phyloP scores from a whole-genome alignment of 192 early-diverging fungal genomes.

The Podila epigama region DNA sequence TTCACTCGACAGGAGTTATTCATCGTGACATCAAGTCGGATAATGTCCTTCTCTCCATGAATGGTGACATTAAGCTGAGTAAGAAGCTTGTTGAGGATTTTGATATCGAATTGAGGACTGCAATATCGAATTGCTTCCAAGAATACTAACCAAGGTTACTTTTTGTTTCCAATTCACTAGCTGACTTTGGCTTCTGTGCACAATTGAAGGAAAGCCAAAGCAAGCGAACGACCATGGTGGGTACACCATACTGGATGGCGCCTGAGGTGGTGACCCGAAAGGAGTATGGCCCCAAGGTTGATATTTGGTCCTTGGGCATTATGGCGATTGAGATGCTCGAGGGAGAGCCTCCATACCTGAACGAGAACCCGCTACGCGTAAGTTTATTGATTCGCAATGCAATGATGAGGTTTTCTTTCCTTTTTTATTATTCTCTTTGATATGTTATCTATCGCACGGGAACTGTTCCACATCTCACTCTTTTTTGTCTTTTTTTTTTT shows the following conservation, averaged over 20 bases:
- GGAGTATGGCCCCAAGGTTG: constrained; percentile 92
- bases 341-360: constrained; percentile 95
- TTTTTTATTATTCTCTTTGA: not conserved
- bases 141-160: too few species aligned
- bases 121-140: not conserved
- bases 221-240: constrained; percentile 83
- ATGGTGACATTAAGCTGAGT: constrained; percentile 79
- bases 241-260: constrained; percentile 98
- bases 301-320: constrained; percentile 98
- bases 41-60: constrained; percentile 74
- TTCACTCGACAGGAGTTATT: constrained; percentile 79
- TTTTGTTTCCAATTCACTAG: constrained; percentile 54
- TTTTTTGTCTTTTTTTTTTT: not conserved
- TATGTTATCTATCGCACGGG: too few species aligned
- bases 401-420: not conserved
- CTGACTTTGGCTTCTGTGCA: constrained; percentile 91
- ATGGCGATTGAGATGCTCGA: constrained; percentile 99
- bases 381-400: not conserved
- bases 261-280: constrained; percentile 94
- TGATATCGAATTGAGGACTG: not conserved
- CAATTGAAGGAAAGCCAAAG: constrained; percentile 69
- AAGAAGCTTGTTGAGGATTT: constrained; percentile 17
- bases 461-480: not conserved
- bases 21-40: constrained; percentile 91
- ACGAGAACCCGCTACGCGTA: constrained; percentile 89